Evolutionary conservation across 1,284 basidiomycete species (phyloP), one percentile per base, ranked within the genome.

Genomic region (Ganoderma leucocontextum): DNA sequence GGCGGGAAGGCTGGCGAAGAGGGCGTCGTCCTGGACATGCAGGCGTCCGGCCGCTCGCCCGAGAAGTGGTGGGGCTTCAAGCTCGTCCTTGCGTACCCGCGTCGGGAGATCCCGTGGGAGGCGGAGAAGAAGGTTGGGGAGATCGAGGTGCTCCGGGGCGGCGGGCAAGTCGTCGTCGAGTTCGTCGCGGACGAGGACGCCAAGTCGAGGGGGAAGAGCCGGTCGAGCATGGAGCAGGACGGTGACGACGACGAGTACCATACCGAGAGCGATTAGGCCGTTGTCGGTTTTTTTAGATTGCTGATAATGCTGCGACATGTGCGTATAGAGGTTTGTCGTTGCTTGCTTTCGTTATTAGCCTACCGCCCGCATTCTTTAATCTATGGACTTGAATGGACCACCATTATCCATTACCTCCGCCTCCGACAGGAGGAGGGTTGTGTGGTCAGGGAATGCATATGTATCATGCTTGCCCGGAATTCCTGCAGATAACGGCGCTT

Each of bases 101-200:
- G 93, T 63, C 81, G 82, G 61, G 88, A 90, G 77, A 84, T 95
- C 61, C 82, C 81, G 8, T 93, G 88, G 87, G 73, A 76, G 33
- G 63, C 79, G 0, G 79, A 75, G n/a, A 75, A 75, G 59, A 79
- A 74, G 57, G 79, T 95, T 8, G 82, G 78, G 2, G 85, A 86
- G 13, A 81, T 93, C 5, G 81, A 84, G 3, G 85, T 82, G 15
- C 78, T 95, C 62, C 84, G 82, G 70, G 87, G 86, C 29, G 92
- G 86, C 4, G 91, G 87, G 15, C 92, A 92, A 74, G 80, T 95
- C 7, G 88, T 94, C 2, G 89, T 94, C 38, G 93, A 95, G 79
- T 76, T 84, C 67, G 73, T 82, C n/a, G 74, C 74, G 62, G 64
- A 72, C 41, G 63, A 68, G 13, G 65, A 61, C 47, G 65, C 72